Evolutionary conservation across 768 basidiomycete genomes (phyloP).

Genomic region (Naganishia friedmannii): DNA sequence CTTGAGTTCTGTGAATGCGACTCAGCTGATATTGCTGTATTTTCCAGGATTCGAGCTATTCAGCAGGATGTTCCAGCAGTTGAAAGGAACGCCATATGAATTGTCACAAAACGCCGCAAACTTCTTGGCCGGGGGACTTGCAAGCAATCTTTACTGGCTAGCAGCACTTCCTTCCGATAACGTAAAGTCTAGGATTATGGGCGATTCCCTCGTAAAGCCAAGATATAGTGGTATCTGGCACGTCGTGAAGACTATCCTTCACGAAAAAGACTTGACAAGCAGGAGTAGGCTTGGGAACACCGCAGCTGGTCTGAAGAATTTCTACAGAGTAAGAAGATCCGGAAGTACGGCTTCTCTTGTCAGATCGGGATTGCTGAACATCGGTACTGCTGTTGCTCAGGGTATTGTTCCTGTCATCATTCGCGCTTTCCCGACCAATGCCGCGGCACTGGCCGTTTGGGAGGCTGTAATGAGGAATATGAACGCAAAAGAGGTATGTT

Average conservation of each 20-base stretch:
- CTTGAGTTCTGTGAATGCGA: slow-evolving; percentile 6
- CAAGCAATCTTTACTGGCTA: slow-evolving; percentile 49
- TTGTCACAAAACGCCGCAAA: slow-evolving; percentile 52
- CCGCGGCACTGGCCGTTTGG: slow-evolving; percentile 73
- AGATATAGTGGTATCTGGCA: slow-evolving; percentile 57
- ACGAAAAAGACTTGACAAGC: slow-evolving; percentile 56
- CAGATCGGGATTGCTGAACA: neutral
- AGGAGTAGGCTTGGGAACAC: slow-evolving; percentile 41
- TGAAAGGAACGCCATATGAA: slow-evolving; percentile 64
- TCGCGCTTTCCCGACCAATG: slow-evolving; percentile 75
- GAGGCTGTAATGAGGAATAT: slow-evolving; percentile 67
- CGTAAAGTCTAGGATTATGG: slow-evolving; percentile 63
- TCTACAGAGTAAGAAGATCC: slow-evolving; percentile 45
- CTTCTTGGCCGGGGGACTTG: slow-evolving; percentile 52
- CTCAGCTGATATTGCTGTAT: neutral
- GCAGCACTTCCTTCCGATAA: slow-evolving; percentile 63
- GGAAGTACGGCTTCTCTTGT: too few species aligned
- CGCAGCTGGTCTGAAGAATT: slow-evolving; percentile 41
- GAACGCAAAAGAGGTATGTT: slow-evolving; percentile 11
- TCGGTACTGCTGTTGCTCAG: slow-evolving; percentile 60
- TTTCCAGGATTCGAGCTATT: slow-evolving; percentile 55
- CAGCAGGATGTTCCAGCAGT: slow-evolving; percentile 61
- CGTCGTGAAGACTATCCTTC: slow-evolving; percentile 60
- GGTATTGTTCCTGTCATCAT: slow-evolving; percentile 68
- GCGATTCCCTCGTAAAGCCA: slow-evolving; percentile 45